These are phyloP conservation scores for Lactarius evosmus DNA, from an alignment of 768 basidiomycete species.

Conservation along the genomic window DNA sequence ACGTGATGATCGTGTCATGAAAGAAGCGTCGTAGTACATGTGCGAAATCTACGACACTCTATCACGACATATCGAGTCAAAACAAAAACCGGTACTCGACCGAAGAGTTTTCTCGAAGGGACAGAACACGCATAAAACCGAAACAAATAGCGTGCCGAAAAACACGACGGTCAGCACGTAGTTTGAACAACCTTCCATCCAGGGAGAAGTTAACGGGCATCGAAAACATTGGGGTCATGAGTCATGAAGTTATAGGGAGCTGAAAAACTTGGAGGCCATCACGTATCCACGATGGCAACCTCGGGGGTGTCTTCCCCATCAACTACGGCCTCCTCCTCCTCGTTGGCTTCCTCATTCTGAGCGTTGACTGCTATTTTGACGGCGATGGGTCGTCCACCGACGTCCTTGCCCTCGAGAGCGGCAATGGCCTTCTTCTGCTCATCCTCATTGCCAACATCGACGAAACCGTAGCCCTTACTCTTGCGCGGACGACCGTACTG, in stretches of 20 bases:
- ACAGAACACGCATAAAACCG: conserved; percentile 22
- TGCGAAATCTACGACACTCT: conserved; percentile 18
- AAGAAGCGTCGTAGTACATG: conserved; percentile 20
- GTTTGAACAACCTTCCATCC: conserved; percentile 26
- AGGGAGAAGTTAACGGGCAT: conserved; percentile 19
- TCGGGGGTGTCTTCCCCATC: conserved; percentile 25
- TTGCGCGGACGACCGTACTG: conserved; percentile 80
- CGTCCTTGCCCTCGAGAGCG: conserved; percentile 80
- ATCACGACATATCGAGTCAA: conserved; percentile 16
- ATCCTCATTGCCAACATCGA: conserved; percentile 86
- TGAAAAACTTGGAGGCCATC: conserved; percentile 11
- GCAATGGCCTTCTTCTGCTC: conserved; percentile 91
- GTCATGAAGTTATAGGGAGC: conserved; percentile 11
- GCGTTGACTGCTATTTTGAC: conserved; percentile 96
- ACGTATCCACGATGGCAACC: conserved; percentile 25
- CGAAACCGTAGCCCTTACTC: conserved; percentile 97
- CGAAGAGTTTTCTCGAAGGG: conserved; percentile 21
- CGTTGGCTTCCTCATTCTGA: conserved; percentile 45
- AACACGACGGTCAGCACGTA: conserved; percentile 25
- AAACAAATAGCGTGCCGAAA: conserved; percentile 26
- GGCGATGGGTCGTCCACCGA: conserved; percentile 80
- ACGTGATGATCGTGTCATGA: conserved; percentile 22
- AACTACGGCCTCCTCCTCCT: conserved; percentile 27
- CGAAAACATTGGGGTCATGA: conserved; percentile 26
- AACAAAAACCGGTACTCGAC: conserved; percentile 20